These are phyloP conservation scores for Ophiostoma sp. DNA, from an alignment of 2,329 filamentous ascomycete genomes.

Conservation along the genomic window DNA sequence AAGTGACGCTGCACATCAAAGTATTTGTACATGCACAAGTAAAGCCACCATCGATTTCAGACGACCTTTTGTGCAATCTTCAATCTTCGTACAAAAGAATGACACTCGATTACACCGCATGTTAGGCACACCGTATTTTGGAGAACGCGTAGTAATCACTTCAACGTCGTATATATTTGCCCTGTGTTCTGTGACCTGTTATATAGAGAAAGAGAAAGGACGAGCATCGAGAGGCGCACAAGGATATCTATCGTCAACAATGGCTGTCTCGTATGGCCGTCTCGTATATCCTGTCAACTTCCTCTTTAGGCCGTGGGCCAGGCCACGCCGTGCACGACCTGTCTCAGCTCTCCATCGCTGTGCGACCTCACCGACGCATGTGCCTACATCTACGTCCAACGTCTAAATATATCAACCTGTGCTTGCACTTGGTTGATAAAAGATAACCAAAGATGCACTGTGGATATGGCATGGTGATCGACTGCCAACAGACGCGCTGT, in stretches of 20 bases:
- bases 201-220: background rate
- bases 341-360: slow-evolving; percentile 2
- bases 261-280: background rate
- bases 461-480: too few species aligned
- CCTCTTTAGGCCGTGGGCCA: background rate
- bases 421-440: background rate
- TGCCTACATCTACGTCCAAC: background rate
- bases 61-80: background rate
- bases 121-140: slow-evolving; percentile 15
- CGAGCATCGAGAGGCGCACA: background rate
- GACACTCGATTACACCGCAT: slow-evolving; percentile 2
- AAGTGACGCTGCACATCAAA: background rate
- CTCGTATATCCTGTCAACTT: background rate
- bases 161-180: background rate
- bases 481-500: background rate
- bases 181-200: slow-evolving; percentile 5
- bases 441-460: background rate
- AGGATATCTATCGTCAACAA: background rate
- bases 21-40: background rate
- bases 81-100: background rate
- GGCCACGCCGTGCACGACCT: background rate
- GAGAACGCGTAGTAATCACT: background rate
- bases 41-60: background rate
- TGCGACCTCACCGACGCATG: background rate
- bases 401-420: background rate